phyloP scores from a whole-genome alignment of 2,329 filamentous ascomycete species.

The Fusarium sp. region DNA sequence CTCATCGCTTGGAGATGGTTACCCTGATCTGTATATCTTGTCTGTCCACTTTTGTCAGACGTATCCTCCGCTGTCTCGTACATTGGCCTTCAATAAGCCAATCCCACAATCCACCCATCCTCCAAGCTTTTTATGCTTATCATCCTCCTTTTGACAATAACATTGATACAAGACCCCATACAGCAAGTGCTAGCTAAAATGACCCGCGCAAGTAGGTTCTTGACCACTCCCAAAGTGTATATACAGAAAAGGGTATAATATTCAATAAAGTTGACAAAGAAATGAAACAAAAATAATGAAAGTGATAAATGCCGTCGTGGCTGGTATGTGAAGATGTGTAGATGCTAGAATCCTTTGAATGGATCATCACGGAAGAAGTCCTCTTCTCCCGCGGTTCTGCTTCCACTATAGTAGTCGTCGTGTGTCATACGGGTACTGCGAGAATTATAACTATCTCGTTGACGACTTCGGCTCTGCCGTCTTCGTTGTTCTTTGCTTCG shows the following conservation, averaged over 20 bases:
- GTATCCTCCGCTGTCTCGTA: not conserved
- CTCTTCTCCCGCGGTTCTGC: conserved; percentile 64
- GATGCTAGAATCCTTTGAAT: conserved; percentile 70
- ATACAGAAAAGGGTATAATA: conserved; percentile 47
- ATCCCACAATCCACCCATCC: not conserved
- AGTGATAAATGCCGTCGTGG: conserved; percentile 21
- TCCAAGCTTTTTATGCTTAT: conserved; percentile 18
- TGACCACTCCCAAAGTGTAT: conserved; percentile 35
- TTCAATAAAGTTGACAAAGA: conserved; percentile 24
- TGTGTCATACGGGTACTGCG: conserved; percentile 59
- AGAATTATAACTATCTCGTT: conserved; percentile 65
- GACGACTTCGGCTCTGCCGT: conserved; percentile 66
- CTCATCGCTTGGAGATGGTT: not conserved
- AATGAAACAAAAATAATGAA: conserved; percentile 37
- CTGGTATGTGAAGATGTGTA: conserved; percentile 6
- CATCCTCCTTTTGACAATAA: conserved; percentile 2
- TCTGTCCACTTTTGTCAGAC: not conserved
- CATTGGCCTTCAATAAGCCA: not conserved
- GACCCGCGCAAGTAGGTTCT: conserved; percentile 8
- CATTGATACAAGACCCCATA: conserved; percentile 34
- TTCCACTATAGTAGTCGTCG: conserved; percentile 64
- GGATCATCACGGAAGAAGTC: conserved; percentile 72
- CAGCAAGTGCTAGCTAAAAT: conserved; percentile 23
- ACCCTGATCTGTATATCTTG: conserved; percentile 5
- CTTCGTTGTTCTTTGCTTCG: conserved; percentile 69